These are phyloP conservation scores for Neonectria punicea DNA, from an alignment of 2,329 filamentous ascomycete species.

Conservation along the genomic window DNA sequence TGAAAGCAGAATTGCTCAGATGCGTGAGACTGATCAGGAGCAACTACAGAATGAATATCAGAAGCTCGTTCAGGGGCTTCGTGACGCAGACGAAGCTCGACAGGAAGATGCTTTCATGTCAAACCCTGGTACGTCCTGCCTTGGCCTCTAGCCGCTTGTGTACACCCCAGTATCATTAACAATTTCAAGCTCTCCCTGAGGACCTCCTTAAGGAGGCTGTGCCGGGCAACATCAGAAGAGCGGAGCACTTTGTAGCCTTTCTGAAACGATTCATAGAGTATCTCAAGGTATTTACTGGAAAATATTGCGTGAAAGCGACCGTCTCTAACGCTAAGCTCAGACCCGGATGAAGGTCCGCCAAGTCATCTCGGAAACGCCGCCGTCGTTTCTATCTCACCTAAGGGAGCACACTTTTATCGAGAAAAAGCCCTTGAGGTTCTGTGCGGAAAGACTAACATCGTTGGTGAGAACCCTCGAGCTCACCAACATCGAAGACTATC, in stretches of 20 bases:
- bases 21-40: conserved; percentile 94
- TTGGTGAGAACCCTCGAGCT: conserved; percentile 94
- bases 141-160: not conserved
- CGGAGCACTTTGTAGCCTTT: conserved; percentile 96
- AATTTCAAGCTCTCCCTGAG: conserved; percentile 76
- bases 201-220: conserved; percentile 96
- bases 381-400: conserved; percentile 90
- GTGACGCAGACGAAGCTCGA: conserved; percentile 87
- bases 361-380: conserved; percentile 96
- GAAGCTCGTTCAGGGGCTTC: conserved; percentile 91
- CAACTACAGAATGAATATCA: conserved; percentile 96
- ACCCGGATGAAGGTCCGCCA: conserved; percentile 98
- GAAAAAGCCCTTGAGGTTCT: conserved; percentile 93
- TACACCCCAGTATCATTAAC: conserved; percentile 13
- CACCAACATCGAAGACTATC: conserved; percentile 97
- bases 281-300: conserved; percentile 68
- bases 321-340: conserved; percentile 50
- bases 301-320: not conserved
- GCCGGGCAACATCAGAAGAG: conserved; percentile 93
- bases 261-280: conserved; percentile 98
- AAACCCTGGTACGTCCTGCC: conserved; percentile 73
- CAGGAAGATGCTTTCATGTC: conserved; percentile 98
- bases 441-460: conserved; percentile 92
- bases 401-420: conserved; percentile 98
- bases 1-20: conserved; percentile 89